These are phyloP conservation scores for Fomes fomentarius DNA, from an alignment of 1,284 basidiomycete genomes.

Conservation along the genomic window DNA sequence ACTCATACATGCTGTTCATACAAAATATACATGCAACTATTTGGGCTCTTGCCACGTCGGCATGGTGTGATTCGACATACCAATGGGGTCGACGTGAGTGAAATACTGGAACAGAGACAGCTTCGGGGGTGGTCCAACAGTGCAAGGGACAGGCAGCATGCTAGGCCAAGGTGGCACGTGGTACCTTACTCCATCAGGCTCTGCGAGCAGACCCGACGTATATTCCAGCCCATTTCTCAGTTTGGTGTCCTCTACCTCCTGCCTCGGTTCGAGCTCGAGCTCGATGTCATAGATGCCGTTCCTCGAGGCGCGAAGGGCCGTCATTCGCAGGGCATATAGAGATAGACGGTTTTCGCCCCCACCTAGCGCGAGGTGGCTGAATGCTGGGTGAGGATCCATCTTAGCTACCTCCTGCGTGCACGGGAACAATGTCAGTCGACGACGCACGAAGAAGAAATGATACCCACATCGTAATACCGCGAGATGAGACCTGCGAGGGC, in stretches of 20 bases:
- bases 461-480: slow-evolving; percentile 15
- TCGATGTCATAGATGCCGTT: slow-evolving; percentile 15
- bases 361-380: slow-evolving; percentile 18
- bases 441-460: no score
- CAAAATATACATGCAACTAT: no score
- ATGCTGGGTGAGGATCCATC: slow-evolving; percentile 14
- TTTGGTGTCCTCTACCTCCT: not conserved
- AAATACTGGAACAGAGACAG: not conserved
- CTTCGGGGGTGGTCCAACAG: slow-evolving; percentile 1
- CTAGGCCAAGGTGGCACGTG: slow-evolving; percentile 4
- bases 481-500: slow-evolving; percentile 13
- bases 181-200: no score
- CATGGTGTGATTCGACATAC: not conserved
- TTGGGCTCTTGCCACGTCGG: not conserved
- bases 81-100: slow-evolving; percentile 3
- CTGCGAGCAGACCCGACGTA: no score
- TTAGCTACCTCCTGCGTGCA: slow-evolving; percentile 10
- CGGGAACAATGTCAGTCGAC: not conserved
- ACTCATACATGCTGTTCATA: no score
- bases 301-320: slow-evolving; percentile 8
- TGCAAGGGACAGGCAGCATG: slow-evolving; percentile 3
- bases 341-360: slow-evolving; percentile 12
- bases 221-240: not conserved
- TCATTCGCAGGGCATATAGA: slow-evolving; percentile 17
- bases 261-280: slow-evolving; percentile 10